These are phyloP conservation scores for Pythium plurisporium DNA, from an alignment of 352 stramenopile genomes.

Conservation along the genomic window DNA sequence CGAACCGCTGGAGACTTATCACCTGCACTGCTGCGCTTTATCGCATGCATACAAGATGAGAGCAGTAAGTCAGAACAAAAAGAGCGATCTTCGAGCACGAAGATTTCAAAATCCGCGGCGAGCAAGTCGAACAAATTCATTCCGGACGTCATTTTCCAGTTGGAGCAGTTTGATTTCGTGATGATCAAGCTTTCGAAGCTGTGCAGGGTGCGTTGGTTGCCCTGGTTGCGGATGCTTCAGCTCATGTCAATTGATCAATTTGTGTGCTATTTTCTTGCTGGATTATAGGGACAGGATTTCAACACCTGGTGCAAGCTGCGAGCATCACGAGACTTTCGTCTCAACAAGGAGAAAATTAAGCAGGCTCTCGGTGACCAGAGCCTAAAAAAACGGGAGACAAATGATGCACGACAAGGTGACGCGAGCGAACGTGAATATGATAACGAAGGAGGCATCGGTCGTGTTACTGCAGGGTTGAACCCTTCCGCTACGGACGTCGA, in stretches of 20 bases:
- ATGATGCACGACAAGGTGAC: not conserved
- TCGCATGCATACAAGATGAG: conserved; percentile 46
- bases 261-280: not conserved
- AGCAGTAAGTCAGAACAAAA: conserved; percentile 22
- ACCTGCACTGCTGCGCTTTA: conserved; percentile 42
- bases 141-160: conserved; percentile 57
- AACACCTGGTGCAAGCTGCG: conserved; percentile 45
- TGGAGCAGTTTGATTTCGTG: conserved; percentile 63
- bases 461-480: not conserved
- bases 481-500: conserved; percentile 15
- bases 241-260: not conserved
- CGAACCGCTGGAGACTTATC: conserved; percentile 37
- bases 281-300: conserved; percentile 35
- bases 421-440: conserved; percentile 14
- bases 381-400: conserved; percentile 5
- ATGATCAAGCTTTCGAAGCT: conserved; percentile 67
- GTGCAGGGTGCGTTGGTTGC: conserved; percentile 32
- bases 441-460: conserved; percentile 11
- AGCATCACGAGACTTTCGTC: conserved; percentile 45
- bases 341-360: conserved; percentile 38
- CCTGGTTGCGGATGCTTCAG: not conserved
- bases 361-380: conserved; percentile 4
- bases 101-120: not conserved
- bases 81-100: conserved; percentile 11
- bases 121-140: conserved; percentile 55